phyloP scores from a whole-genome alignment of 371 early-diverging fungal genomes.

The Smittium culicis region DNA sequence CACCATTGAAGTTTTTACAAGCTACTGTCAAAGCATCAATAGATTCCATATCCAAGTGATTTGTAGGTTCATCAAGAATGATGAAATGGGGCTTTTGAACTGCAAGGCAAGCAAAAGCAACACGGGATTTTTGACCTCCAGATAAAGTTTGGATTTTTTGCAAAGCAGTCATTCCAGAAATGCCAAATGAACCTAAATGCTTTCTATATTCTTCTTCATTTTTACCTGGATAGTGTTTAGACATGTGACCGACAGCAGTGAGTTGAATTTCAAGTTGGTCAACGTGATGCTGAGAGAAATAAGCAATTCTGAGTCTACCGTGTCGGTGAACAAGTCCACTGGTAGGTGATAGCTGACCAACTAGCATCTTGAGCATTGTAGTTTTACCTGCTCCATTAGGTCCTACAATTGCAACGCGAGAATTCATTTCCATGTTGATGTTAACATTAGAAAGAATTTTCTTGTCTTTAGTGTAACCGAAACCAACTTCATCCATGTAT shows the following conservation, averaged over 20 bases:
- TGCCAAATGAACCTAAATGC: conserved; percentile 84
- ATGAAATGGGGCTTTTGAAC: conserved; percentile 86
- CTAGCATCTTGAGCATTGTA: conserved; percentile 74
- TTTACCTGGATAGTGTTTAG: conserved; percentile 71
- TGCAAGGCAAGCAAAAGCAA: conserved; percentile 90
- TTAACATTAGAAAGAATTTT: conserved; percentile 66
- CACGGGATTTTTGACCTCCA: conserved; percentile 96
- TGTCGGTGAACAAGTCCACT: conserved; percentile 74
- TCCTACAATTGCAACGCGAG: conserved; percentile 90
- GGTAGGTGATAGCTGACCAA: conserved; percentile 61
- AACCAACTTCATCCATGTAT: conserved; percentile 80
- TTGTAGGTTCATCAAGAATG: conserved; percentile 91
- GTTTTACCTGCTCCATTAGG: conserved; percentile 73
- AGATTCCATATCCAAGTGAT: conserved; percentile 82
- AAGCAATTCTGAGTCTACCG: conserved; percentile 84
- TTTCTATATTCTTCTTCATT: conserved; percentile 91
- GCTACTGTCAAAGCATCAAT: conserved; percentile 80
- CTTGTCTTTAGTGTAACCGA: conserved; percentile 56
- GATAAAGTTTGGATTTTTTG: conserved; percentile 88
- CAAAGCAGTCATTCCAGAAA: conserved; percentile 88
- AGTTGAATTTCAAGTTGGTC: conserved; percentile 81
- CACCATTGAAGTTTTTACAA: conserved; percentile 67
- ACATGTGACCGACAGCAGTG: conserved; percentile 78
- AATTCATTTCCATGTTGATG: conserved; percentile 86
- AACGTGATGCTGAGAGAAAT: conserved; percentile 96